Evolutionary conservation across 176 grass and related monocot species (phyloP).

Genomic region (Secale cereale): DNA sequence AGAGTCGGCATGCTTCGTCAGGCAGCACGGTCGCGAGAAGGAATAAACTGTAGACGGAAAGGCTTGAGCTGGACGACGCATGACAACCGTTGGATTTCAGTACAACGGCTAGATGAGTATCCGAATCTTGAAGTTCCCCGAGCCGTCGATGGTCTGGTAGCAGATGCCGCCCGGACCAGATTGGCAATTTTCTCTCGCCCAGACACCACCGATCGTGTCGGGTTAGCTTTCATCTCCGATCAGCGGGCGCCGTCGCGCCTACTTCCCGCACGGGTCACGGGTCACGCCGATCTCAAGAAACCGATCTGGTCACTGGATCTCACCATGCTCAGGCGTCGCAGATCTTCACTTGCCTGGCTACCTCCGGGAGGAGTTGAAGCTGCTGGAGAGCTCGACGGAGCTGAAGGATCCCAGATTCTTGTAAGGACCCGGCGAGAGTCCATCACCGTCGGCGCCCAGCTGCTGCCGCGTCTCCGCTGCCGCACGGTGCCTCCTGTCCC

Average conservation of each 20-base stretch:
- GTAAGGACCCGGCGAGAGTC: slow-evolving; percentile 75
- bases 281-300: neutral
- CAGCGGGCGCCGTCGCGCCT: neutral
- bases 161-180: neutral
- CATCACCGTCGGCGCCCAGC: slow-evolving; percentile 33
- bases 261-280: neutral
- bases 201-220: neutral
- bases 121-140: too few species aligned
- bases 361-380: slow-evolving; percentile 44
- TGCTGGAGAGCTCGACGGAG: slow-evolving; percentile 74
- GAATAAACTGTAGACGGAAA: too few species aligned
- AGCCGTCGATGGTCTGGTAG: neutral
- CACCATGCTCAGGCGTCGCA: neutral
- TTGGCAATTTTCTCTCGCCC: neutral
- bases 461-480: neutral
- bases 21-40: too few species aligned
- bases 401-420: slow-evolving; percentile 78
- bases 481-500: slow-evolving; percentile 29
- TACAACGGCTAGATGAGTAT: too few species aligned
- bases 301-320: neutral
- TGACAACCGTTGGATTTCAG: too few species aligned
- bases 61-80: too few species aligned
- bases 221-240: neutral
- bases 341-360: neutral
- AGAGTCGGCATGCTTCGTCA: too few species aligned